These are phyloP conservation scores for Mucor saturninus DNA, from an alignment of 371 early-diverging fungal species.

Conservation along the genomic window DNA sequence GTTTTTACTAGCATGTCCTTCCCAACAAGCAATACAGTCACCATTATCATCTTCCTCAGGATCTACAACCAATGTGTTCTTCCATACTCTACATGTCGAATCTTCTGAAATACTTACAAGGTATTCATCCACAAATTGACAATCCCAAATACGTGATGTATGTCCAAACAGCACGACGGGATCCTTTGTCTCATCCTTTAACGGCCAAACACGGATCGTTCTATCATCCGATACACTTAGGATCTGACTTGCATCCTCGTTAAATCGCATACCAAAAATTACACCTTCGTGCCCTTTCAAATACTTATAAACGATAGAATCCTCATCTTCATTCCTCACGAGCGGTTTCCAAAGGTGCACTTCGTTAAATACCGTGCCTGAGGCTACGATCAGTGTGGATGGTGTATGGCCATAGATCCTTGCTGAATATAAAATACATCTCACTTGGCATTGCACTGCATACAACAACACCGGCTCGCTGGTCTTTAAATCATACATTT, in stretches of 20 bases:
- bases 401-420: constrained; percentile 60
- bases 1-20: constrained; percentile 82
- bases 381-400: constrained; percentile 62
- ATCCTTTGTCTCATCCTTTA: constrained; percentile 38
- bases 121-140: constrained; percentile 62
- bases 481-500: constrained; percentile 47
- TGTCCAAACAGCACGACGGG: constrained; percentile 76
- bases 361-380: constrained; percentile 87
- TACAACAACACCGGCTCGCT: constrained; percentile 27
- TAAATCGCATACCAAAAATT: constrained; percentile 80
- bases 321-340: constrained; percentile 37
- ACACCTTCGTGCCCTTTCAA: constrained; percentile 81
- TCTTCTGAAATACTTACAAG: constrained; percentile 78
- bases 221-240: constrained; percentile 87
- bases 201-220: constrained; percentile 79
- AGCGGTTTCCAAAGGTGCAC: constrained; percentile 73
- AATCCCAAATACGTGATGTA: constrained; percentile 83
- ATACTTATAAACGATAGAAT: constrained; percentile 53
- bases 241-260: constrained; percentile 59
- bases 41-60: constrained; percentile 40
- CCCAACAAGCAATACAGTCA: constrained; percentile 73
- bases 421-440: constrained; percentile 77
- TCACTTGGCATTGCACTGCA: constrained; percentile 57
- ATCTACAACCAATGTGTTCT: constrained; percentile 42
- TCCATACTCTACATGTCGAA: constrained; percentile 83